Conservation (phyloP, 2,329 filamentous ascomycete genomes). For the Pezicula carpinea region DNA sequence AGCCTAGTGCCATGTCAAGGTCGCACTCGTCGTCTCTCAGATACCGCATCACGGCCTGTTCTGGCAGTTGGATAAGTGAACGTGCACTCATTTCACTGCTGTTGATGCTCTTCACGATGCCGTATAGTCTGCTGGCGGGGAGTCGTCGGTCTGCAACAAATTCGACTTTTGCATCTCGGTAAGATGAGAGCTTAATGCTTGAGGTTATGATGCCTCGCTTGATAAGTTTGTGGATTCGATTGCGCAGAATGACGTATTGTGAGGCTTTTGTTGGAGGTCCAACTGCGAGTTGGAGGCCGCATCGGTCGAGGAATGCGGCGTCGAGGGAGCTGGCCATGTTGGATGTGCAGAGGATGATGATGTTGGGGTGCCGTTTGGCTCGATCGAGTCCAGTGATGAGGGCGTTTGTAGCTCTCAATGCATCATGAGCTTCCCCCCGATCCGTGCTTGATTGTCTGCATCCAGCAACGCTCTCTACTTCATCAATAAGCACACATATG, state of each 20-base stretch:
- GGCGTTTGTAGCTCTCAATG: slow-evolving; percentile 28
- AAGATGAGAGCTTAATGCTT: slow-evolving; percentile 14
- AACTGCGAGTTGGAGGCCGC: slow-evolving; percentile 17
- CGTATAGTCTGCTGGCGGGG: slow-evolving; percentile 14
- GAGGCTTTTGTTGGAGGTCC: slow-evolving; percentile 15
- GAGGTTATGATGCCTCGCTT: slow-evolving; percentile 11
- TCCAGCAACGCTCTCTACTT: slow-evolving; percentile 28
- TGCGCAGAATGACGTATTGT: slow-evolving; percentile 26
- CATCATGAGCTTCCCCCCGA: slow-evolving; percentile 24
- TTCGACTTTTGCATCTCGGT: slow-evolving; percentile 16
- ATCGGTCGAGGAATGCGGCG: slow-evolving; percentile 26
- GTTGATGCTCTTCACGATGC: slow-evolving; percentile 14
- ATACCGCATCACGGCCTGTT: slow-evolving; percentile 20
- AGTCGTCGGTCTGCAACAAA: not conserved
- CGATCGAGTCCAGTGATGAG: slow-evolving; percentile 27
- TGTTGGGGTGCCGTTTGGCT: slow-evolving; percentile 17
- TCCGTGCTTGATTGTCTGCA: slow-evolving; percentile 18
- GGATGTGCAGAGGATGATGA: slow-evolving; percentile 26
- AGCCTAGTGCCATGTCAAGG: slow-evolving; percentile 15
- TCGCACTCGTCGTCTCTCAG: slow-evolving; percentile 17
- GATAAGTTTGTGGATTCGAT: slow-evolving; percentile 19
- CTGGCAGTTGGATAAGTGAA: slow-evolving; percentile 21
- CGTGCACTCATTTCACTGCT: slow-evolving; percentile 18
- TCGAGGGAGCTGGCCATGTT: slow-evolving; percentile 26
- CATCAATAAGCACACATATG: slow-evolving; percentile 29